phyloP scores from a whole-genome alignment of 1,139 yeast species.

The Eremothecium cymbalariae region DNA sequence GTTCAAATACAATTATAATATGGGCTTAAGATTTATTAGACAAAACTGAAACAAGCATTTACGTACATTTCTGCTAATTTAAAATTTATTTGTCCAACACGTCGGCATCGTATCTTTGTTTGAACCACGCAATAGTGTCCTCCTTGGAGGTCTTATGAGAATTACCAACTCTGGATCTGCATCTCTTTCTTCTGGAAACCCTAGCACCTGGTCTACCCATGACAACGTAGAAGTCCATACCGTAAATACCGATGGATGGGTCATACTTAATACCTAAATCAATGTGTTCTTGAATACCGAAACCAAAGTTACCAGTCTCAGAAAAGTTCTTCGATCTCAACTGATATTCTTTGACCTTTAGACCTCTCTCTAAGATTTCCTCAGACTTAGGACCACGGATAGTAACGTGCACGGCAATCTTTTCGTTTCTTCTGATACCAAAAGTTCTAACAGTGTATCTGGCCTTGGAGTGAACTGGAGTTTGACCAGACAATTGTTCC shows the following conservation, averaged over 20 bases:
- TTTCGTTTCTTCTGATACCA: constrained; percentile 99
- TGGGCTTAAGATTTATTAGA: constrained; percentile 2
- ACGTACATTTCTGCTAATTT: too few species aligned
- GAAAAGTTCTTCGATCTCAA: constrained; percentile 91
- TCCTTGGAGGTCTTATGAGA: constrained; percentile 86
- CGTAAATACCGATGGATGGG: constrained; percentile 99
- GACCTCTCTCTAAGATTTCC: constrained; percentile 99
- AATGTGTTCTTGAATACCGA: constrained; percentile 99
- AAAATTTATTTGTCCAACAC: constrained; percentile 72
- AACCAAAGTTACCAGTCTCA: constrained; percentile 99
- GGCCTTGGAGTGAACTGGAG: constrained; percentile 99
- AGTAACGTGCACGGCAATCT: constrained; percentile 98
- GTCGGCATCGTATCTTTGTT: constrained; percentile 98
- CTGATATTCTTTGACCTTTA: constrained; percentile 99
- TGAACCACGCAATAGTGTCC: constrained; percentile 98
- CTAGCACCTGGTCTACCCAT: constrained; percentile 99
- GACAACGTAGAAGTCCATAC: constrained; percentile 99
- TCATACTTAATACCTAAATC: constrained; percentile 99
- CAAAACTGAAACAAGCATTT: constrained; percentile 1
- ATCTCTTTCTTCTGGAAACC: constrained; percentile 98
- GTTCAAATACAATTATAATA: background rate
- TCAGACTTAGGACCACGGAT: constrained; percentile 99
- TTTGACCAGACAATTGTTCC: constrained; percentile 99
- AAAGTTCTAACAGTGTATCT: constrained; percentile 99
- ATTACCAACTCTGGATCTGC: constrained; percentile 83